phyloP scores from a whole-genome alignment of 495 filamentous ascomycete species.

The Podospora pseudoanserina region DNA sequence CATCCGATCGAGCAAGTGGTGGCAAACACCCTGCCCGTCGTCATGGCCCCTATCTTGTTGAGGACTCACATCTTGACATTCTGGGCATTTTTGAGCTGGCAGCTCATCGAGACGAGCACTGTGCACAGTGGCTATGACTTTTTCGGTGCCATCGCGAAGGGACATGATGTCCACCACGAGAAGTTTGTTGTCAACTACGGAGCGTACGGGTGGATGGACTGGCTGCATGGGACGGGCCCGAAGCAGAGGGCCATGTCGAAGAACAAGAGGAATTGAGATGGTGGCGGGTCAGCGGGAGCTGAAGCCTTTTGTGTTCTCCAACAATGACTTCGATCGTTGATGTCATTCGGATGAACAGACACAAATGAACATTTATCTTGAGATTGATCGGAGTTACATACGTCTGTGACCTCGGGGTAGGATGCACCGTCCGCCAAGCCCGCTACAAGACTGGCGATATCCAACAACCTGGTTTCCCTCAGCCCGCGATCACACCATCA shows the following conservation, averaged over 20 bases:
- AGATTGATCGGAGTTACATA: conserved; percentile 1
- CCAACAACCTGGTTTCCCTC: conserved; percentile 7
- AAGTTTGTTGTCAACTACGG: conserved; percentile 41
- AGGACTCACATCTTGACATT: conserved; percentile 49
- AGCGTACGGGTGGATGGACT: conserved; percentile 40
- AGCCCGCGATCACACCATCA: background rate
- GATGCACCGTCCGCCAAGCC: conserved; percentile 3
- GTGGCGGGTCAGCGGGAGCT: background rate
- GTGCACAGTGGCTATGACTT: conserved; percentile 59
- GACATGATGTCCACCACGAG: conserved; percentile 56
- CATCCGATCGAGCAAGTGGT: conserved; percentile 57
- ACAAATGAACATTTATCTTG: background rate
- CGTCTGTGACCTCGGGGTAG: background rate
- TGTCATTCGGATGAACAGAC: background rate
- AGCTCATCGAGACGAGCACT: conserved; percentile 48
- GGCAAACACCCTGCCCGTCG: conserved; percentile 52
- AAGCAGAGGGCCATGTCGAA: conserved; percentile 18
- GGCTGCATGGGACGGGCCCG: conserved; percentile 41
- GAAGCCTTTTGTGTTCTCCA: background rate
- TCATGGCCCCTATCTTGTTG: conserved; percentile 48
- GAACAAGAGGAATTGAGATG: conserved; percentile 2
- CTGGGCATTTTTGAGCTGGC: conserved; percentile 46
- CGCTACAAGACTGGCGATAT: background rate
- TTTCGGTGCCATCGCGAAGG: conserved; percentile 37
- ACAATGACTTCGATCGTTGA: background rate